Evolutionary conservation across 192 early-diverging fungal species (phyloP).

Genomic region (Backusella sp.): DNA sequence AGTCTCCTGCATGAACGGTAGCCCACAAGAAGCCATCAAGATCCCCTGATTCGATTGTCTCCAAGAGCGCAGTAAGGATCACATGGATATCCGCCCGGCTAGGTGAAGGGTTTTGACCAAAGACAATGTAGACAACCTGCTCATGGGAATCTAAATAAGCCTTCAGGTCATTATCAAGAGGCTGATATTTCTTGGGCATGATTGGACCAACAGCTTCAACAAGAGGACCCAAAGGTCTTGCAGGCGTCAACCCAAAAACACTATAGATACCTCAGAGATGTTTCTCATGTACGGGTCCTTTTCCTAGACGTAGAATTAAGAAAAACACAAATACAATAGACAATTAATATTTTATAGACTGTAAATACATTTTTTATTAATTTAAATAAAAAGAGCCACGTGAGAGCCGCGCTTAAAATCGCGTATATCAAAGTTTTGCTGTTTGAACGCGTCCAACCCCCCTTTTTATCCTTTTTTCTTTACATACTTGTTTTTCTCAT

Average conservation of each 20-base stretch:
- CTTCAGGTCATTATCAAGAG: background rate
- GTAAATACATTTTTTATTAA: background rate
- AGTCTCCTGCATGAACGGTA: background rate
- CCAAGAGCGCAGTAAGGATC: conserved; percentile 22
- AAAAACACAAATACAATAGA: background rate
- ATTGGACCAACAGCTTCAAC: too few relatives aligned
- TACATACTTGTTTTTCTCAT: background rate
- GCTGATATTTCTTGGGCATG: conserved; percentile 18
- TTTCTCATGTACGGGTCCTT: background rate
- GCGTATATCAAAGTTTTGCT: too few relatives aligned
- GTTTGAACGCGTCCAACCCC: too few relatives aligned
- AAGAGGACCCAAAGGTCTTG: too few relatives aligned
- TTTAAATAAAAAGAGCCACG: background rate
- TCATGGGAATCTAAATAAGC: conserved; percentile 23
- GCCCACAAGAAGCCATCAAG: conserved; percentile 41
- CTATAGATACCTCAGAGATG: conserved; percentile 11
- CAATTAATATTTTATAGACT: background rate
- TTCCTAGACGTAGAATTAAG: background rate
- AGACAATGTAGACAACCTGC: conserved; percentile 29
- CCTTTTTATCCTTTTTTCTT: background rate
- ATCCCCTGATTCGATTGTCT: conserved; percentile 15
- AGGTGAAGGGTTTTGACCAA: conserved; percentile 23
- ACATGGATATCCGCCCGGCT: background rate
- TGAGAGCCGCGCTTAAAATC: background rate
- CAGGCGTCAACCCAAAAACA: too few relatives aligned